Evolutionary conservation across 441 rosid species (phyloP), one percentile per base, ranked within the genome.

Genomic region (Pelargonium exstipulatum): DNA sequence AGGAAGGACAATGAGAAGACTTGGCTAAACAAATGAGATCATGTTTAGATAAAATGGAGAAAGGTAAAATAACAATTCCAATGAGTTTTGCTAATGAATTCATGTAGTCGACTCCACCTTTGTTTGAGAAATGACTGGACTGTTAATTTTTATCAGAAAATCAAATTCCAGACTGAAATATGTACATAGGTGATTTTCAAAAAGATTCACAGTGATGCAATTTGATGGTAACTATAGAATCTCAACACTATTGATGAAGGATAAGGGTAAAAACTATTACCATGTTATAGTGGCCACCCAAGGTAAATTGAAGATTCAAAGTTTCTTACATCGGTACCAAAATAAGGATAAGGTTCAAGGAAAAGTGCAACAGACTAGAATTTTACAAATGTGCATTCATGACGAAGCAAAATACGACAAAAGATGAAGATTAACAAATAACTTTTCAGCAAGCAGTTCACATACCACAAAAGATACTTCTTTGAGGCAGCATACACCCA

Each of bases 381-480:
- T 9, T 18, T 5, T 18, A 57, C 24, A 16, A 24, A 55, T 55
- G 24, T 55, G 61, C 26, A 55, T 18, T 55, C 62, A 57, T 17
- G 62, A 1, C 26, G 62, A 57, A 9, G 72, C 22, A 16, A 48
- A 18, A 76, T 2, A 10, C 2, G 64, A 37, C 5, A 37, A 16
- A 14, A 67, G 5, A 64, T 49, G 3, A 61, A 24, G 17, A 64
- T 48, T 57, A 71, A 46, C 45, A 57, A 16, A 45, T 37, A 14
- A 9, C n/a, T 26, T 24, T 57, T 57, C 18, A 49, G 70, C 69
- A 10, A n/a, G 68, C n/a, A n/a, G 75, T 73, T 24, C 67, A 71
- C 95, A 85, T 83, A 90, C 98, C 92, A 88, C 92, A 83, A 81
- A 89, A 74, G 95, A 90, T 51, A 88, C 92, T 40, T 91, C 96